Conservation (phyloP, 1,139 yeast species). For the Candida tetrigidarum region DNA sequence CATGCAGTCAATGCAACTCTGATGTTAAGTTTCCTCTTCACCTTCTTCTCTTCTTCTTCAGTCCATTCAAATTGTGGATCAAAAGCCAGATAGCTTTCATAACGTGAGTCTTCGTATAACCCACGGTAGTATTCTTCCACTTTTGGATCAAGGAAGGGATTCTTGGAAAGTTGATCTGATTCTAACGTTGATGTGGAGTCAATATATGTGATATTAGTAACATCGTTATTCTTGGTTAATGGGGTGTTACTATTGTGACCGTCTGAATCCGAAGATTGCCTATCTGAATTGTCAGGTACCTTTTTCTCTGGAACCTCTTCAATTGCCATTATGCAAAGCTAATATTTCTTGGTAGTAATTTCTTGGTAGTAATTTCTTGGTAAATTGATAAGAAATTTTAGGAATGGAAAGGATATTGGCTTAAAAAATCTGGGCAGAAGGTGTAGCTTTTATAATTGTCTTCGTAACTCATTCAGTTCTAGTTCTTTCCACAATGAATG, state of each 20-base stretch:
- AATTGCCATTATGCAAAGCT: neutral
- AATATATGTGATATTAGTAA: constrained; percentile 2
- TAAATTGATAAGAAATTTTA: neutral
- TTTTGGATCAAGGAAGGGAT: constrained; percentile 17
- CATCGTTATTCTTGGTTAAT: constrained; percentile 5
- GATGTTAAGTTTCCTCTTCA: constrained; percentile 28
- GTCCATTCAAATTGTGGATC: constrained; percentile 44
- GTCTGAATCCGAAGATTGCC: neutral
- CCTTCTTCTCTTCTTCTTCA: constrained; percentile 33
- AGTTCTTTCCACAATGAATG: neutral
- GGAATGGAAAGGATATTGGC: neutral
- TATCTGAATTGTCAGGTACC: neutral
- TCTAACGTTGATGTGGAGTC: constrained; percentile 14
- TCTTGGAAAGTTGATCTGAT: constrained; percentile 9
- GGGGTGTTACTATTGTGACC: neutral
- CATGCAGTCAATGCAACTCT: constrained; percentile 34
- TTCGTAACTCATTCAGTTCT: neutral
- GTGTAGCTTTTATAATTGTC: neutral
- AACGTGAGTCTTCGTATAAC: constrained; percentile 17
- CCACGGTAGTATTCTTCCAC: constrained; percentile 19
- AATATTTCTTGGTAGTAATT: neutral
- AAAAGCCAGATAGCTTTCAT: constrained; percentile 37
- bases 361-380: neutral
- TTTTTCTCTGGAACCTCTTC: neutral
- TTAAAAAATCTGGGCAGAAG: neutral